A percentile compares a stretch with the other conserved stretches of the same genome.
Conservation (phyloP, 208 protist genomes). For the Trypanosoma brucei region DNA sequence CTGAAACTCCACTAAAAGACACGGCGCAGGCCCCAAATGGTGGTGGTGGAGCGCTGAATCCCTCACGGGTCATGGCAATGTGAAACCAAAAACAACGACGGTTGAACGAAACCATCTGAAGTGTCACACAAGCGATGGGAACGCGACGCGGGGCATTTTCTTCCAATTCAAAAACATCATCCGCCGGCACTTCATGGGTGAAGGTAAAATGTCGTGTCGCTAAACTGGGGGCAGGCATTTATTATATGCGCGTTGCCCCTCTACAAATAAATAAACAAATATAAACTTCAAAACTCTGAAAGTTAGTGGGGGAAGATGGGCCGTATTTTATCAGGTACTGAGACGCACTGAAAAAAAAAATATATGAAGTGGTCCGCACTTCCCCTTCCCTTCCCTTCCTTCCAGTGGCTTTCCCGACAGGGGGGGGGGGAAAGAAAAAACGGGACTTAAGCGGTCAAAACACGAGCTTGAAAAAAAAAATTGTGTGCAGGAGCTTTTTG, state of each 20-base stretch:
- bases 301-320: no score
- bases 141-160: background rate
- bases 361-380: no score
- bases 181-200: slow-evolving; percentile 6
- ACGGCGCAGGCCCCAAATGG: slow-evolving; percentile 39
- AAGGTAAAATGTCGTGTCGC: slow-evolving; percentile 19
- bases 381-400: no score
- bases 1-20: slow-evolving; percentile 12
- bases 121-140: slow-evolving; percentile 34
- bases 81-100: slow-evolving; percentile 67
- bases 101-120: slow-evolving; percentile 44
- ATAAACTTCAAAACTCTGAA: no score
- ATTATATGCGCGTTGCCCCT: background rate
- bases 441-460: no score
- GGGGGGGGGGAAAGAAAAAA: no score
- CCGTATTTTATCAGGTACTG: no score
- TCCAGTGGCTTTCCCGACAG: no score
- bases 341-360: no score
- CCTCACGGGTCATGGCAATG: slow-evolving; percentile 33
- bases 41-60: slow-evolving; percentile 2
- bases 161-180: background rate
- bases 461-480: no score
- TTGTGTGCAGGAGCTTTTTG: no score
- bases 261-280: background rate
- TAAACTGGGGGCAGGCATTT: slow-evolving; percentile 16